Conservation (phyloP, 2,329 filamentous ascomycete species). For the Fusarium chuoi region DNA sequence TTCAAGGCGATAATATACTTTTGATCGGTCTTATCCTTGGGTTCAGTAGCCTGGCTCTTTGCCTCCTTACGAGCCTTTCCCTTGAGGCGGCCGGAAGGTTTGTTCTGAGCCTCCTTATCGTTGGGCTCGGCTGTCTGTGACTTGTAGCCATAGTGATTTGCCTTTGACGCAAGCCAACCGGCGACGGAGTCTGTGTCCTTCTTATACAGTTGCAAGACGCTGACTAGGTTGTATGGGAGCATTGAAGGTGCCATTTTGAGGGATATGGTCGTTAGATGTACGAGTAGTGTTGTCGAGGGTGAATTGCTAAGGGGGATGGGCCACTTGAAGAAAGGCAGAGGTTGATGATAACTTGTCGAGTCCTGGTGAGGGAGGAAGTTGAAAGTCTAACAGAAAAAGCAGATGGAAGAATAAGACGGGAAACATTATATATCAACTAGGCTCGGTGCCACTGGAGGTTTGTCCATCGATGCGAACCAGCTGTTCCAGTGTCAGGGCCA, state of each 20-base stretch:
- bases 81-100: not conserved
- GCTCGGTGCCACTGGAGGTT: not conserved
- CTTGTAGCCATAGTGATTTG: not conserved
- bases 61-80: not conserved
- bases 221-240: not conserved
- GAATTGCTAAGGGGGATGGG: not conserved
- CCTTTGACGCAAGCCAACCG: not conserved
- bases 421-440: not conserved
- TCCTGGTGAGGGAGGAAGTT: rapidly evolving
- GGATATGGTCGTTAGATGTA: not conserved
- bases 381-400: not conserved
- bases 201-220: not conserved
- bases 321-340: not conserved
- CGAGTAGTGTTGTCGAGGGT: not conserved
- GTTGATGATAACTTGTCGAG: not conserved
- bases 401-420: not conserved
- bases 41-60: not conserved
- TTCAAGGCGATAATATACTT: not conserved
- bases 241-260: not conserved
- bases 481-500: not conserved
- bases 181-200: not conserved
- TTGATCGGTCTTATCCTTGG: not conserved
- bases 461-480: not conserved
- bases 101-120: not conserved
- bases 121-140: rapidly evolving